Conservation (phyloP, 2,329 filamentous ascomycete genomes). For the Fusarium siculi region DNA sequence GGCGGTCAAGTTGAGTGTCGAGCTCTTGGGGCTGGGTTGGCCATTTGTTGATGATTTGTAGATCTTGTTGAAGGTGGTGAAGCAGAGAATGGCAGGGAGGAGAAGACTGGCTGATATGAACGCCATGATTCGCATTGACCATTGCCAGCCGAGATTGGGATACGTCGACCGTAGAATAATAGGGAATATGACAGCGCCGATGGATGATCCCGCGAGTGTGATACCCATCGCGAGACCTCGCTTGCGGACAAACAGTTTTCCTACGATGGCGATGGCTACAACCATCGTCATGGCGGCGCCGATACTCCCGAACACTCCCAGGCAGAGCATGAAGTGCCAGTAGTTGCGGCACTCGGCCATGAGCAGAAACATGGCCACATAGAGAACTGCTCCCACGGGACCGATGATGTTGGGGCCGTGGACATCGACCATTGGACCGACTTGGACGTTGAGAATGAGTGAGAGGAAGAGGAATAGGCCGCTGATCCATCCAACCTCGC, state of each 20-base stretch:
- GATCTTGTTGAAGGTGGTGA: slow-evolving; percentile 46
- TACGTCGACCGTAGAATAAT: slow-evolving; percentile 48
- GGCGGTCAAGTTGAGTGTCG: slow-evolving; percentile 51
- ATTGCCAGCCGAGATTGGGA: slow-evolving; percentile 47
- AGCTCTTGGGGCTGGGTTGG: slow-evolving; percentile 26
- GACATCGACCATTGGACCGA: slow-evolving; percentile 60
- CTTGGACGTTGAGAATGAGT: slow-evolving; percentile 57
- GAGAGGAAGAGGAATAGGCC: slow-evolving; percentile 58
- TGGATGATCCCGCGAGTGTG: slow-evolving; percentile 39
- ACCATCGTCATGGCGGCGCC: slow-evolving; percentile 52
- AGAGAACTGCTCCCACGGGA: slow-evolving; percentile 50
- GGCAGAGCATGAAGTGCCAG: slow-evolving; percentile 60
- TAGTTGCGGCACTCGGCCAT: slow-evolving; percentile 58
- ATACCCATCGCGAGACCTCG: slow-evolving; percentile 44
- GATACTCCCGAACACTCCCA: slow-evolving; percentile 56
- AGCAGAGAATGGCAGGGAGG: slow-evolving; percentile 48
- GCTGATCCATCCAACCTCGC: slow-evolving; percentile 62
- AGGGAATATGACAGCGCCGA: slow-evolving; percentile 49
- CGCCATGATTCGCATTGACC: slow-evolving; percentile 49
- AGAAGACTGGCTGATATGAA: slow-evolving; percentile 45
- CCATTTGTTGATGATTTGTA: slow-evolving; percentile 4
- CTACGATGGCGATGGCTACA: slow-evolving; percentile 48
- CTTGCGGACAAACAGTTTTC: slow-evolving; percentile 44
- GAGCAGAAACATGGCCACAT: slow-evolving; percentile 55
- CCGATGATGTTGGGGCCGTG: slow-evolving; percentile 57